These are phyloP conservation scores for Thinopyrum elongatum DNA, from an alignment of 176 grass and related monocot species.

Conservation along the genomic window DNA sequence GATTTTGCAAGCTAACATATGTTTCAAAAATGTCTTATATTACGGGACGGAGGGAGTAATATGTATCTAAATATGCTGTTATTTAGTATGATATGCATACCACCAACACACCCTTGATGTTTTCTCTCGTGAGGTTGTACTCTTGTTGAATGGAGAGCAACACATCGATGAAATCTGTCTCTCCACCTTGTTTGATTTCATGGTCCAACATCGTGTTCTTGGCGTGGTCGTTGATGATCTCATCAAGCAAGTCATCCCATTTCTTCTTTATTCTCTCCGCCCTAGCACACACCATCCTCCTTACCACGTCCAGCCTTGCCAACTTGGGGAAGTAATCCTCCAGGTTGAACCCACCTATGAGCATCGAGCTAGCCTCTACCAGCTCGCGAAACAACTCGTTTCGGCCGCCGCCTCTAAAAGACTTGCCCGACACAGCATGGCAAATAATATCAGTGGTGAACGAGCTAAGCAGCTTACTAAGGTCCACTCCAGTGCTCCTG, in stretches of 20 bases:
- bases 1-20: no score
- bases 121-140: neutral
- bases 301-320: neutral
- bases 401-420: neutral
- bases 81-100: neutral
- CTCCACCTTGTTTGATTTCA: neutral
- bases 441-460: conserved; percentile 32
- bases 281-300: no score
- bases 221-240: conserved; percentile 23
- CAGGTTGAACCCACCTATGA: conserved; percentile 37
- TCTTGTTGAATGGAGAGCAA: neutral
- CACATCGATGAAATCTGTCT: neutral
- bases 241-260: conserved; percentile 41
- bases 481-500: neutral
- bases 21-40: no score
- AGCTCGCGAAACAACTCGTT: conserved; percentile 30
- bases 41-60: no score
- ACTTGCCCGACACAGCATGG: conserved; percentile 12
- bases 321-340: conserved; percentile 39
- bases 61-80: neutral
- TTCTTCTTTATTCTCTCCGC: neutral
- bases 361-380: neutral
- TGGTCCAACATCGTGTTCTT: neutral
- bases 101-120: neutral
- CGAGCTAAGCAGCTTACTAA: conserved; percentile 26